Conservation (phyloP, 768 basidiomycete genomes). For the Pulveroboletus sp. region DNA sequence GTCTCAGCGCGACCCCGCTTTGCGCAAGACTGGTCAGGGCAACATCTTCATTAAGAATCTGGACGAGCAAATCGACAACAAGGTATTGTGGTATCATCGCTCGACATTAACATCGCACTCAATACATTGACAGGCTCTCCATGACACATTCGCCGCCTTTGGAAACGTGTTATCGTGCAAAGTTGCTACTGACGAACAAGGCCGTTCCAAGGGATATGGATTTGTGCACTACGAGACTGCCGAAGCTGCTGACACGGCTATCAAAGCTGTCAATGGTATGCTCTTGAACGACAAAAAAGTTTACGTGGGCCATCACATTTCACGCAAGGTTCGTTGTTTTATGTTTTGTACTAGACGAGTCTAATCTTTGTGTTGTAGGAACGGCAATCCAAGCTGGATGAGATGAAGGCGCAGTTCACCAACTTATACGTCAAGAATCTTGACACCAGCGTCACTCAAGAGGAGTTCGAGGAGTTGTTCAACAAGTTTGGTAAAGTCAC, state of each 20-base stretch:
- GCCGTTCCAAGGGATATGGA: slow-evolving; percentile 95
- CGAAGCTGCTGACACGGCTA: slow-evolving; percentile 92
- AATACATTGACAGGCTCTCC: slow-evolving; percentile 68
- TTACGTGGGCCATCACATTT: slow-evolving; percentile 95
- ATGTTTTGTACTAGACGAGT: no score
- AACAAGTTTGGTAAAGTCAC: slow-evolving; percentile 76
- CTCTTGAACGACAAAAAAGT: slow-evolving; percentile 99
- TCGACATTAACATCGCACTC: neutral
- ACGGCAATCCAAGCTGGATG: slow-evolving; percentile 97
- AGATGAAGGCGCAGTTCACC: slow-evolving; percentile 96
- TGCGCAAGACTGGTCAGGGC: slow-evolving; percentile 99
- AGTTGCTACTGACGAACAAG: slow-evolving; percentile 94
- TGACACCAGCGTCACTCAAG: slow-evolving; percentile 77
- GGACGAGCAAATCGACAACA: slow-evolving; percentile 96
- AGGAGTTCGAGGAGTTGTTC: slow-evolving; percentile 86
- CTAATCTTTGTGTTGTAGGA: slow-evolving; percentile 48
- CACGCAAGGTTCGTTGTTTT: slow-evolving; percentile 70
- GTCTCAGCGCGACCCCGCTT: slow-evolving; percentile 99
- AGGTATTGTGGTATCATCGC: slow-evolving; percentile 42
- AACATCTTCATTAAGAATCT: slow-evolving; percentile 99
- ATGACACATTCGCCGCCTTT: slow-evolving; percentile 99
- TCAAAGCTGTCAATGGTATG: slow-evolving; percentile 99
- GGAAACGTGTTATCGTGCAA: slow-evolving; percentile 99
- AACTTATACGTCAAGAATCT: slow-evolving; percentile 99
- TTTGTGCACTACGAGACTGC: slow-evolving; percentile 99